Percentiles rank a stretch among this genome's conserved stretches.
These are phyloP conservation scores for Eutrema japonicum DNA, from an alignment of 345 rosid genomes.

Conservation along the genomic window DNA sequence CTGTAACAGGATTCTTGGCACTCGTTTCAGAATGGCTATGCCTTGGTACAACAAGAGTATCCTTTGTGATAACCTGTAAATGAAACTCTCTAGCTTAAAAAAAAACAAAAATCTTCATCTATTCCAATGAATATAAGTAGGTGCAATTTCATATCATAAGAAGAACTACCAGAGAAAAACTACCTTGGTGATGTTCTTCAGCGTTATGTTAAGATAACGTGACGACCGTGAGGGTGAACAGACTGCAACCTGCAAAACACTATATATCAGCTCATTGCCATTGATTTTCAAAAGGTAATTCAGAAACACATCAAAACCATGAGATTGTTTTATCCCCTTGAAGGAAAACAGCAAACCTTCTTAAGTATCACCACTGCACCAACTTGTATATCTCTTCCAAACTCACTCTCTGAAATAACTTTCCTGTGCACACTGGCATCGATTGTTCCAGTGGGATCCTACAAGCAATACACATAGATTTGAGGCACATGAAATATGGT, in stretches of 20 bases:
- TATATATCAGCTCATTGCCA: constrained; percentile 29
- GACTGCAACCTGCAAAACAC: constrained; percentile 69
- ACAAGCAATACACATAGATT: constrained; percentile 29
- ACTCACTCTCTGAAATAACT: constrained; percentile 58
- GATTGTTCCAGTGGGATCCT: constrained; percentile 84
- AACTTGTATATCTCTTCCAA: constrained; percentile 64
- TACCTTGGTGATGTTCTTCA: constrained; percentile 78
- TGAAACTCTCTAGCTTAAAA: constrained; percentile 9
- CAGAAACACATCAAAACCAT: constrained; percentile 15
- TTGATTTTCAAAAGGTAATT: constrained; percentile 2
- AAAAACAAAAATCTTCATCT: background rate
- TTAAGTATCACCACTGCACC: constrained; percentile 74
- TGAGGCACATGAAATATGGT: background rate
- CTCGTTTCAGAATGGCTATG: constrained; percentile 40
- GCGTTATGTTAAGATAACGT: constrained; percentile 75
- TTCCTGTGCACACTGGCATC: constrained; percentile 76
- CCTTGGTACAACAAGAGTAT: constrained; percentile 38
- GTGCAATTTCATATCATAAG: constrained; percentile 12
- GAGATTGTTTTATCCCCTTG: constrained; percentile 6
- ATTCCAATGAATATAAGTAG: constrained; percentile 9
- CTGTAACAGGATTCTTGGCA: constrained; percentile 37
- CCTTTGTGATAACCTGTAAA: constrained; percentile 72
- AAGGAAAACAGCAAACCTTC: constrained; percentile 52
- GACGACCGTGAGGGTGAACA: constrained; percentile 59
- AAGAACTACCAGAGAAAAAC: constrained; percentile 52